Percentiles rank a stretch among this genome's conserved stretches.
Conservation (phyloP, 2,329 filamentous ascomycete species). For the Sporothrix inflata region DNA sequence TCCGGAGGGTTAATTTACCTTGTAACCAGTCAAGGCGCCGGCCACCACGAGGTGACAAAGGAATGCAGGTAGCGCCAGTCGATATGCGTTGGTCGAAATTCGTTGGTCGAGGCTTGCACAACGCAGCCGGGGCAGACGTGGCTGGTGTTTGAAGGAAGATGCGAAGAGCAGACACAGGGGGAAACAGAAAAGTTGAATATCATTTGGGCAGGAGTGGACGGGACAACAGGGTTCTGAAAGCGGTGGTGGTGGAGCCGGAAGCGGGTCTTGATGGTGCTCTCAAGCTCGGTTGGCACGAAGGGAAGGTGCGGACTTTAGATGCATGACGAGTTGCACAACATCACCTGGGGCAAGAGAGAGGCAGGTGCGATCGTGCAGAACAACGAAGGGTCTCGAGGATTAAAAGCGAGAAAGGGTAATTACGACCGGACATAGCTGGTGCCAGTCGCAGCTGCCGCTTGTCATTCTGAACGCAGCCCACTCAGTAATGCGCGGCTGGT, state of each 20-base stretch:
- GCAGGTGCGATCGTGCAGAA: neutral
- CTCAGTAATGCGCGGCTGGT: neutral
- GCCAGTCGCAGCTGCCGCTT: neutral
- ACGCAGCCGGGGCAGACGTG: constrained; percentile 11
- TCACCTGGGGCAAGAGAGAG: neutral
- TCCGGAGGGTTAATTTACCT: constrained; percentile 4
- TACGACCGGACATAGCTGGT: neutral
- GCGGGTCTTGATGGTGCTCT: neutral
- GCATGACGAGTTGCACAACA: neutral
- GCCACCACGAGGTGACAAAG: neutral
- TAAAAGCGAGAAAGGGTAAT: neutral
- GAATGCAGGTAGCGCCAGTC: constrained; percentile 12
- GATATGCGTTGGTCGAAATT: neutral
- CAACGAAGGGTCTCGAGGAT: neutral
- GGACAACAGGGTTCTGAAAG: constrained; percentile 1
- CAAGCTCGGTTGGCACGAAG: neutral
- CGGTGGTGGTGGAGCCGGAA: constrained; percentile 8
- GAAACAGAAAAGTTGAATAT: constrained; percentile 6
- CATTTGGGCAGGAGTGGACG: neutral
- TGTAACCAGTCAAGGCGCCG: constrained; percentile 1
- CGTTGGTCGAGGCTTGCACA: constrained; percentile 12
- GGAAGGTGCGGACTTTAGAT: neutral
- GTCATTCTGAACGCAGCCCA: neutral
- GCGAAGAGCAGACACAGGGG: neutral
- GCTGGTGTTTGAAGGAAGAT: constrained; percentile 15